Evolutionary conservation across 257 asterid genomes (phyloP).

Genomic region (Solanum paucissectum): DNA sequence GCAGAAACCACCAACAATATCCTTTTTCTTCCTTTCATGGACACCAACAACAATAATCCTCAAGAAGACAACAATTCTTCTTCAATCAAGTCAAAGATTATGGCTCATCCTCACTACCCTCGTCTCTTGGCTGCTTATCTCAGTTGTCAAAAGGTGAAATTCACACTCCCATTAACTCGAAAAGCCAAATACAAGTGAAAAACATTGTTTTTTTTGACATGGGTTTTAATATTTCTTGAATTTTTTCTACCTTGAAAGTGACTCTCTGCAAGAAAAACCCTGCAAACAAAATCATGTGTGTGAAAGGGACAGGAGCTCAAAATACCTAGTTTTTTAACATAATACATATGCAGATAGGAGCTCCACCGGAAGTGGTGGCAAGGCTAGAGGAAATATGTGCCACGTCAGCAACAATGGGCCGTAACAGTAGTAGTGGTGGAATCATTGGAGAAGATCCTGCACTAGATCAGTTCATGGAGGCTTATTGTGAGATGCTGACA

Average conservation of each 20-base stretch:
- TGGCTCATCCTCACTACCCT: constrained; percentile 86
- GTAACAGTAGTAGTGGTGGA: constrained; percentile 8
- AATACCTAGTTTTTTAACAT: not conserved
- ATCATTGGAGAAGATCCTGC: constrained; percentile 79
- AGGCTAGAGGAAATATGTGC: constrained; percentile 73
- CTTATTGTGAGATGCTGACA: constrained; percentile 85
- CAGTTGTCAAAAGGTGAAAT: constrained; percentile 73
- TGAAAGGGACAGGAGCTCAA: constrained; percentile 7
- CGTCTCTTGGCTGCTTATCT: constrained; percentile 76
- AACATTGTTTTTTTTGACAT: not conserved
- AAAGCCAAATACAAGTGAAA: not conserved
- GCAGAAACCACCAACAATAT: constrained; percentile 1
- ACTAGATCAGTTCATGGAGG: constrained; percentile 95
- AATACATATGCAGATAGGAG: constrained; percentile 57
- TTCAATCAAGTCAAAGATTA: constrained; percentile 63
- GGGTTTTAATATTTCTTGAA: not conserved
- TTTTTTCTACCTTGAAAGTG: not conserved
- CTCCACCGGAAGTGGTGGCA: constrained; percentile 92
- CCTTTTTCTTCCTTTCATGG: constrained; percentile 2
- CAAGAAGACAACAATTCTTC: not conserved
- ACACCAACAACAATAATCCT: not conserved
- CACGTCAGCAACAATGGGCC: constrained; percentile 38
- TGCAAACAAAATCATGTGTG: constrained; percentile 1
- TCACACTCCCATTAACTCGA: not conserved
- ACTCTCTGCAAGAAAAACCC: constrained; percentile 5